phyloP scores from a whole-genome alignment of 2,329 filamentous ascomycete genomes.

The Pseudocercospora vitis region DNA sequence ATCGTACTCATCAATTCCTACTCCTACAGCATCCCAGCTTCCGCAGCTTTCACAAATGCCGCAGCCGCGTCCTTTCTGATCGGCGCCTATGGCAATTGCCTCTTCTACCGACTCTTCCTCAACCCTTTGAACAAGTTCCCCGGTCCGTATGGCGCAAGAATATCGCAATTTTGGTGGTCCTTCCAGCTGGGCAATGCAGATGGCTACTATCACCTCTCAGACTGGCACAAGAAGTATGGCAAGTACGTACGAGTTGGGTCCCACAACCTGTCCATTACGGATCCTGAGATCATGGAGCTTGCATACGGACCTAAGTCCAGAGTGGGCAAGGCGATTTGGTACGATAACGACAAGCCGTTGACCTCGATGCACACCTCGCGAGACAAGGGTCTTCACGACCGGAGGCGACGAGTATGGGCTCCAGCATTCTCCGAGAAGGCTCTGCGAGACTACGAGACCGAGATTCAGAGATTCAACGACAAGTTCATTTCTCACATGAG shows the following conservation, averaged over 20 bases:
- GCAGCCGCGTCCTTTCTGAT: conserved; percentile 24
- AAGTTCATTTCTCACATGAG: conserved; percentile 39
- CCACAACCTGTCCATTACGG: conserved; percentile 40
- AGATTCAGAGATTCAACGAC: conserved; percentile 41
- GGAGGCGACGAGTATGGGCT: conserved; percentile 45
- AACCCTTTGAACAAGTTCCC: conserved; percentile 39
- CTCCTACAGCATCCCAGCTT: conserved; percentile 16
- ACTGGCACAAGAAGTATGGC: conserved; percentile 40
- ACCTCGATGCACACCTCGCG: conserved; percentile 44
- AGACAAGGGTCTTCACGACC: conserved; percentile 41
- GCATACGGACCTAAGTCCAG: conserved; percentile 43
- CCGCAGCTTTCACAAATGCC: conserved; percentile 15
- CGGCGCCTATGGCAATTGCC: conserved; percentile 37
- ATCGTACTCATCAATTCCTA: conserved; percentile 24
- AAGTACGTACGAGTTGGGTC: conserved; percentile 41
- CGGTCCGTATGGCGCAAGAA: conserved; percentile 37
- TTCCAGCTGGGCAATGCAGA: conserved; percentile 32
- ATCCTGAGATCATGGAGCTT: conserved; percentile 40
- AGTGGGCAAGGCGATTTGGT: conserved; percentile 47
- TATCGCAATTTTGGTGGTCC: conserved; percentile 39
- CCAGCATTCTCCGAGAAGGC: conserved; percentile 45
- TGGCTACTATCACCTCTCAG: conserved; percentile 33
- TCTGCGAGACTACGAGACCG: conserved; percentile 45
- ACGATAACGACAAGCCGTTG: conserved; percentile 40
- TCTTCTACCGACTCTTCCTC: conserved; percentile 40